A percentile compares a stretch with the other conserved stretches of the same genome.
Evolutionary conservation across 345 rosid species (phyloP).

Genomic region (Excoecaria cochinchinensis): DNA sequence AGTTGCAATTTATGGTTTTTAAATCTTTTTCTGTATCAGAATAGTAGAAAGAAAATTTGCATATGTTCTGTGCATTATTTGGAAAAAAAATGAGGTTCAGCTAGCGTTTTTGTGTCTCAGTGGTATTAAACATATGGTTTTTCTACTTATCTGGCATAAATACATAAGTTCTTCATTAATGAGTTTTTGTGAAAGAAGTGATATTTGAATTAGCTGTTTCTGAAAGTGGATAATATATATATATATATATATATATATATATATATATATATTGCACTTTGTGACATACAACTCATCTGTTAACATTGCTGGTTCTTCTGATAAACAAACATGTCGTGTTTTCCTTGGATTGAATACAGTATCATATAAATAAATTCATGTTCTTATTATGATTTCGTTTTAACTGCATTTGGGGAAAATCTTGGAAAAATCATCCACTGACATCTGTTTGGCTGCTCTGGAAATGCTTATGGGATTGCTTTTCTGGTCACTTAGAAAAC

Average conservation of each 20-base stretch:
- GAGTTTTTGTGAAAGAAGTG: neutral
- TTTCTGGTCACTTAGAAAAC: neutral
- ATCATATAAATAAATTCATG: neutral
- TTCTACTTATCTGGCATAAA: neutral
- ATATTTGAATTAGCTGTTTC: neutral
- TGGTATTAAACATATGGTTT: neutral
- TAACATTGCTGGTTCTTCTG: neutral
- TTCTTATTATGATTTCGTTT: neutral
- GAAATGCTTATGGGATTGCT: neutral
- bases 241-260: no score
- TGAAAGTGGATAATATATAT: neutral
- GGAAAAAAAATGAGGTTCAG: neutral
- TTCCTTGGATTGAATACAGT: neutral
- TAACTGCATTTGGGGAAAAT: neutral
- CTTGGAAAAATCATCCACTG: neutral
- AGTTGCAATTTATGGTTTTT: neutral
- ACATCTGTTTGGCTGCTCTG: neutral
- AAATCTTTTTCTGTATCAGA: neutral
- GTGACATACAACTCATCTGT: neutral
- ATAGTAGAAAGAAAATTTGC: neutral
- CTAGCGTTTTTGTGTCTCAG: neutral
- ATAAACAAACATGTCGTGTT: neutral
- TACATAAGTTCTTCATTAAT: neutral
- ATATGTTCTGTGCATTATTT: neutral
- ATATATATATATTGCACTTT: neutral